Evolutionary conservation across 495 filamentous ascomycete genomes (phyloP), one percentile per base, ranked within the genome.

Genomic region (Hypoxylon crocopeplum): DNA sequence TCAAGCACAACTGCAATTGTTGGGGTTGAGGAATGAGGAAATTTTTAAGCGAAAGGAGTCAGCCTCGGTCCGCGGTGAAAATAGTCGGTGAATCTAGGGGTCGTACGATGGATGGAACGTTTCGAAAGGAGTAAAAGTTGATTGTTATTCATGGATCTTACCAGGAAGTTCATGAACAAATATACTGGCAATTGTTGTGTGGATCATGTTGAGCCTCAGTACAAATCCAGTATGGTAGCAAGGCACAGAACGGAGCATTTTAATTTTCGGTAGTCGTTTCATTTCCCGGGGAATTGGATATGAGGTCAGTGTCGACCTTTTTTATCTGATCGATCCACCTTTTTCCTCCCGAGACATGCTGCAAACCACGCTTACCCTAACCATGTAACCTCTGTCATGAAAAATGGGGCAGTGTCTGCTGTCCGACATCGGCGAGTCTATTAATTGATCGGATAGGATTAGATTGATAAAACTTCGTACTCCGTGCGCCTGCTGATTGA

Each of bases 31-130:
- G n/a, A n/a, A 38, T 32, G 48, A 40, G 49, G 19, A 34, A 33
- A 42, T 48, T 30, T 58, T 48, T 53, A 58, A 50, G 54, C 48
- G 53, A 58, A 37, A 39, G 13, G 16, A 27, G 16, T 15, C 29
- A 51, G 29, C 52, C 53, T 57, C 22, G 30, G 42, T 29, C 29
- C 48, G 22, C 47, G 47, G 52, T 56, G 59, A 50, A 34, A 57
- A 42, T 20, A 34, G 48, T 63, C 52, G 59, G 48, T 48, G 54
- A 64, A 39, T 1, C 13, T 16, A 30, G 29, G 7, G 30, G 45
- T 64, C 46, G 53, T 64, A 54, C 54, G 60, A 64, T 64, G n/a
- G 48, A 64, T 58, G 53, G 60, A 49, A 64, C 13, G 60, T 58
- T 63, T 64, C 54, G 42, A 64, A 53, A 44, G 30, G 37, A 33